Conservation (phyloP, 1,284 basidiomycete species). For the Rhodofomes roseus region DNA sequence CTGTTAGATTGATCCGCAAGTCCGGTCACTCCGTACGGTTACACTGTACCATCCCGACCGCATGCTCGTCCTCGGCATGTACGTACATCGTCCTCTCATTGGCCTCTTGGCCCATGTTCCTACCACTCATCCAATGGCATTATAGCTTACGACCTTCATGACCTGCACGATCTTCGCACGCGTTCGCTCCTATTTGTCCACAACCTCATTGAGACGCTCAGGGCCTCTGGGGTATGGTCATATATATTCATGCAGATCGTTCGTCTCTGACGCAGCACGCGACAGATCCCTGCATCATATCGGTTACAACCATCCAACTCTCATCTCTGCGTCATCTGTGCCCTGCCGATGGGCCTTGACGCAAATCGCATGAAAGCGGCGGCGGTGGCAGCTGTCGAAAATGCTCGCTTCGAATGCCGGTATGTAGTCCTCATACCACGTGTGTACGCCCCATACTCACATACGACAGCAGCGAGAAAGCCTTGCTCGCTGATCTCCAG, state of each 20-base stretch:
- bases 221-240: slow-evolving; percentile 51
- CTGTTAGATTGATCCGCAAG: slow-evolving; percentile 39
- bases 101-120: not conserved
- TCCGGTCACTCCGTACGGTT: slow-evolving; percentile 43
- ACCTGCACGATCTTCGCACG: slow-evolving; percentile 61
- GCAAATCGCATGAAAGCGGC: slow-evolving; percentile 39
- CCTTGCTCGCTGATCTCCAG: slow-evolving; percentile 48
- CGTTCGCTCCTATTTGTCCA: slow-evolving; percentile 65
- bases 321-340: slow-evolving; percentile 53
- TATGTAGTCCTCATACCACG: slow-evolving; percentile 23
- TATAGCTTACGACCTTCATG: slow-evolving; percentile 59
- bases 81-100: slow-evolving; percentile 19
- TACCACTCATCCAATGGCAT: slow-evolving; percentile 1
- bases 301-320: slow-evolving; percentile 59
- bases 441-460: not conserved
- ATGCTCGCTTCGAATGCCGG: slow-evolving; percentile 44
- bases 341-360: slow-evolving; percentile 39
- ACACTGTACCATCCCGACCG: slow-evolving; percentile 63
- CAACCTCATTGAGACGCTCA: slow-evolving; percentile 54
- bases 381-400: slow-evolving; percentile 41
- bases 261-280: not conserved
- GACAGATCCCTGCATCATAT: slow-evolving; percentile 57
- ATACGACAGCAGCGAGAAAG: slow-evolving; percentile 38
- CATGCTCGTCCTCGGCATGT: slow-evolving; percentile 56
- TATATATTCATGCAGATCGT: not conserved